Evolutionary conservation across 2,329 filamentous ascomycete genomes (phyloP).

Genomic region (Neopestalotiopsis sp.): DNA sequence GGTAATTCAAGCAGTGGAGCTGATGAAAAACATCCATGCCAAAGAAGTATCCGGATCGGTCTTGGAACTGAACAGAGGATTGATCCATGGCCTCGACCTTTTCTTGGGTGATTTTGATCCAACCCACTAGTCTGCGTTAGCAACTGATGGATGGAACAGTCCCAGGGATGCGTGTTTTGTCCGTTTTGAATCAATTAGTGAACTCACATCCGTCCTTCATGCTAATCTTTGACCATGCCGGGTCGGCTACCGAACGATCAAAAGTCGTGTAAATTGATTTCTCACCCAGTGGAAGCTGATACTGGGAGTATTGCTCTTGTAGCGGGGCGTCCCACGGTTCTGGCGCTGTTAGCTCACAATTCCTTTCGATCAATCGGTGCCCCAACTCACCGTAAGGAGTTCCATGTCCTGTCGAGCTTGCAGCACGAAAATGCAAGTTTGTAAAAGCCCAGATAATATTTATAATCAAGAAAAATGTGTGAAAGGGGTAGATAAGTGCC

Average conservation of each 20-base stretch:
- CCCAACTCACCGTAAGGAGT: neutral
- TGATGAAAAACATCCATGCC: conserved; percentile 6
- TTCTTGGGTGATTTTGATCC: conserved; percentile 3
- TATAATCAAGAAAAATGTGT: neutral
- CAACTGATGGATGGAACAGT: neutral
- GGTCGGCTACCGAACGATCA: neutral
- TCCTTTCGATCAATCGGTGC: neutral
- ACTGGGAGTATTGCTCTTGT: neutral
- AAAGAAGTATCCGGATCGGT: neutral
- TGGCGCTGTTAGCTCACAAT: neutral
- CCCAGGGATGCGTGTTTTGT: neutral
- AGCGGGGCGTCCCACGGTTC: neutral
- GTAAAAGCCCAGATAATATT: neutral
- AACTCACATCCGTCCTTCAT: neutral
- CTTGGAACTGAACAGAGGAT: neutral
- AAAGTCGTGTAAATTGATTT: neutral
- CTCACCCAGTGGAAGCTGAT: neutral
- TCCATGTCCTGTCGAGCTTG: neutral
- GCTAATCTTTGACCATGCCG: neutral
- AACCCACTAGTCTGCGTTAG: neutral
- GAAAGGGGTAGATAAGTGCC: neutral
- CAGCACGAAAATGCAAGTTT: neutral
- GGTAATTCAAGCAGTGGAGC: neutral
- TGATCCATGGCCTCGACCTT: neutral
- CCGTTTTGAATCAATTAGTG: neutral